Evolutionary conservation across 2,329 filamentous ascomycete species (phyloP).

Genomic region (Tolypocladium album): DNA sequence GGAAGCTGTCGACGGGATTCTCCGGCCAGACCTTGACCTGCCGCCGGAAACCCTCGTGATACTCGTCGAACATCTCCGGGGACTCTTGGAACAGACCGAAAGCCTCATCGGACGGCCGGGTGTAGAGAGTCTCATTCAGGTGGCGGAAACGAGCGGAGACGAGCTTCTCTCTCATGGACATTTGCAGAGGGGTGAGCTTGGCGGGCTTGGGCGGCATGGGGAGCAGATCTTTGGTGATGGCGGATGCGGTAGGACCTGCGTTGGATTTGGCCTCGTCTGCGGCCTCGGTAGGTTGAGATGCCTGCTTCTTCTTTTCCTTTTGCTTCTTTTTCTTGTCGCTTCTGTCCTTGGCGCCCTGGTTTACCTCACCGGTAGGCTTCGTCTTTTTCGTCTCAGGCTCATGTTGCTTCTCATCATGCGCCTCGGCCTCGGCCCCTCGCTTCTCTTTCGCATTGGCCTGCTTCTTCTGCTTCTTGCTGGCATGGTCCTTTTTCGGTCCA

Average conservation of each 20-base stretch:
- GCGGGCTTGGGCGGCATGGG: slow-evolving; percentile 30
- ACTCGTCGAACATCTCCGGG: slow-evolving; percentile 91
- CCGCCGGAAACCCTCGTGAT: slow-evolving; percentile 90
- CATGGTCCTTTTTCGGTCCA: slow-evolving; percentile 12
- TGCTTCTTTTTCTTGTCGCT: slow-evolving; percentile 18
- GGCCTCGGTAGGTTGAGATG: slow-evolving; percentile 3
- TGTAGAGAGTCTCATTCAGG: slow-evolving; percentile 94
- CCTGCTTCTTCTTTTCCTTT: slow-evolving; percentile 12
- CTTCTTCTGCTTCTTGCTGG: slow-evolving; percentile 10
- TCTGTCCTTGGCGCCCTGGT: slow-evolving; percentile 27
- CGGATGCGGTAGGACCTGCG: slow-evolving; percentile 9
- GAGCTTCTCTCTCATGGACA: slow-evolving; percentile 89
- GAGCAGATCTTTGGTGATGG: slow-evolving; percentile 13
- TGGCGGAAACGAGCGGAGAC: slow-evolving; percentile 93
- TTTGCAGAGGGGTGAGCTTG: slow-evolving; percentile 85
- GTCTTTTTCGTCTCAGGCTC: slow-evolving; percentile 4
- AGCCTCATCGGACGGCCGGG: slow-evolving; percentile 75
- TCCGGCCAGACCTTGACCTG: slow-evolving; percentile 95
- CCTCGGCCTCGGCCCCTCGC: slow-evolving; percentile 18
- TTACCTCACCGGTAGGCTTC: neutral
- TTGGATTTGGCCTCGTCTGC: slow-evolving; percentile 8
- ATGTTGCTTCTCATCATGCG: slow-evolving; percentile 21
- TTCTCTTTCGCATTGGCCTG: neutral
- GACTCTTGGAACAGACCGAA: slow-evolving; percentile 71
- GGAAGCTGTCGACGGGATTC: slow-evolving; percentile 87